Conservation (phyloP, 1,284 basidiomycete species). For the Sanghuangporus baumii region DNA sequence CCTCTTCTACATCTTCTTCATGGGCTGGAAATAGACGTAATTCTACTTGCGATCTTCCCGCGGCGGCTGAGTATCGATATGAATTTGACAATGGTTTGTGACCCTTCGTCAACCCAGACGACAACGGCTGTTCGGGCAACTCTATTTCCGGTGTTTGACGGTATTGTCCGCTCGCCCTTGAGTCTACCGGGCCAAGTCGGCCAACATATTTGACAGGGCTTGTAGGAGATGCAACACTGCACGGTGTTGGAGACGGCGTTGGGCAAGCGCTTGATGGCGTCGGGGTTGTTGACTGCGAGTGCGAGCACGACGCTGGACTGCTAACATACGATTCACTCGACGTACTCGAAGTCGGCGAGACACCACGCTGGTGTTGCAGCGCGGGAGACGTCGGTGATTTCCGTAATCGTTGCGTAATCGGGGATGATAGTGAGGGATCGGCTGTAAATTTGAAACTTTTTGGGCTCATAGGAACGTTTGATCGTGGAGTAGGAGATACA, state of each 20-base stretch:
- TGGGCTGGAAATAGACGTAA: not conserved
- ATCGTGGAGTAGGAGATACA: not conserved
- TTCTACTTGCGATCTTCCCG: not conserved
- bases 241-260: slow-evolving; percentile 3
- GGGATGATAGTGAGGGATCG: not conserved
- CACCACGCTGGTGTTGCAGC: not conserved
- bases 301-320: not conserved
- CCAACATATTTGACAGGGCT: not conserved
- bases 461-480: not conserved
- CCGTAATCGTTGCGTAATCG: not conserved
- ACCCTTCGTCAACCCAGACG: not conserved
- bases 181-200: not conserved
- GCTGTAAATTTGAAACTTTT: not conserved
- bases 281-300: not conserved
- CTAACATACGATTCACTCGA: not conserved
- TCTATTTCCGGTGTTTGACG: slow-evolving; percentile 1
- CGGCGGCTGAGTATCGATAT: not conserved
- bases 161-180: not conserved
- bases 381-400: not conserved
- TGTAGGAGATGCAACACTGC: not conserved
- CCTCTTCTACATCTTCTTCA: not conserved
- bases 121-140: not conserved
- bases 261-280: not conserved
- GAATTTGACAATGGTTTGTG: not conserved
- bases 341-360: not conserved